phyloP scores from a whole-genome alignment of 768 basidiomycete genomes.

The Trametes elegans region DNA sequence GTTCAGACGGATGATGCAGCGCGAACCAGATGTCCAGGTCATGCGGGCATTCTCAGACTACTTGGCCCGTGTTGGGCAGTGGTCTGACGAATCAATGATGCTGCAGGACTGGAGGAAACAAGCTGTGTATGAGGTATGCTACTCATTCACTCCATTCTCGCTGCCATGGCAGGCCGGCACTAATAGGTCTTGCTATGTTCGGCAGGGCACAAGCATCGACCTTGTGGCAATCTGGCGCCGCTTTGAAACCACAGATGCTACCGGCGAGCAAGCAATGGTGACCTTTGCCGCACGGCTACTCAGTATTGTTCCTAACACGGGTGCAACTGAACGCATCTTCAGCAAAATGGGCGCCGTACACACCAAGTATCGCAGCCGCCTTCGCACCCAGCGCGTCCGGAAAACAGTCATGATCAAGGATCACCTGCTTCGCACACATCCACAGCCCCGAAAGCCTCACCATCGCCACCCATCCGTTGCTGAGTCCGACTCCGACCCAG shows the following conservation, averaged over 20 bases:
- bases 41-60: not conserved
- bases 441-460: no score
- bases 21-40: not conserved
- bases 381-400: not conserved
- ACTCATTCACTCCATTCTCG: not conserved
- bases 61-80: not conserved
- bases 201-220: not conserved
- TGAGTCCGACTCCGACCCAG: no score
- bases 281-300: not conserved
- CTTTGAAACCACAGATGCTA: not conserved
- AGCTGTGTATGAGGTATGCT: not conserved
- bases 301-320: constrained; percentile 6
- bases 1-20: constrained; percentile 10
- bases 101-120: not conserved
- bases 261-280: not conserved
- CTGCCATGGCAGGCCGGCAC: no score
- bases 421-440: not conserved
- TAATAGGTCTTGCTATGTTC: not conserved
- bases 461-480: no score
- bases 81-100: not conserved
- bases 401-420: constrained; percentile 2
- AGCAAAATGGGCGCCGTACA: constrained; percentile 4
- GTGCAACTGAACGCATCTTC: not conserved
- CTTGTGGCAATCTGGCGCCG: not conserved
- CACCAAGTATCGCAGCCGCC: not conserved